phyloP scores from a whole-genome alignment of 108 stramenopile species.

The Cyclotella atomus region DNA sequence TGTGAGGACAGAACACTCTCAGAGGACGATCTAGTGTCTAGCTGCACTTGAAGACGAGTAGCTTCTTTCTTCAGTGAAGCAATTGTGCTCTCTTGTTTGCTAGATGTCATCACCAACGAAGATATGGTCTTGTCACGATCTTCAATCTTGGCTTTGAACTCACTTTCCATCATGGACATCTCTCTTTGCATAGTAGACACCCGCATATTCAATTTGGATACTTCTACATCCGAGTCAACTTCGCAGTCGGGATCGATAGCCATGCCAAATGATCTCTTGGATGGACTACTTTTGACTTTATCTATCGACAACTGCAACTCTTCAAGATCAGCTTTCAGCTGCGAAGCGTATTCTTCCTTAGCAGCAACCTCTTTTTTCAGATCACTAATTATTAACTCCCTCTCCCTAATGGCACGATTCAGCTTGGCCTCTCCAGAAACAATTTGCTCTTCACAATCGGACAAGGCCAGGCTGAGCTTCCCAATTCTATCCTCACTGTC shows the following conservation, averaged over 20 bases:
- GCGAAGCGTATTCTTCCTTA: conserved; percentile 26
- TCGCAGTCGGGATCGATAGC: conserved; percentile 42
- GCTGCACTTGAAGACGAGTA: conserved; percentile 33
- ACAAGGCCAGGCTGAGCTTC: conserved; percentile 46
- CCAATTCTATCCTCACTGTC: conserved; percentile 31
- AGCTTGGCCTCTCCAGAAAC: conserved; percentile 27
- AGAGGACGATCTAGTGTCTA: conserved; percentile 37
- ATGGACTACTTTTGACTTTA: neutral
- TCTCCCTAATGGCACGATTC: conserved; percentile 30
- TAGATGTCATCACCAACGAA: conserved; percentile 67
- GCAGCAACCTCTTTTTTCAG: conserved; percentile 33
- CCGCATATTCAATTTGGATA: conserved; percentile 37
- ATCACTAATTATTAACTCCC: conserved; percentile 45
- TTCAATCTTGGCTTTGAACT: conserved; percentile 48
- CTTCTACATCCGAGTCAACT: conserved; percentile 21
- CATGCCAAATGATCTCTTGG: conserved; percentile 25
- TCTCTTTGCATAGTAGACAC: conserved; percentile 29
- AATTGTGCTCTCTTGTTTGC: conserved; percentile 61
- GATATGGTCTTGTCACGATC: conserved; percentile 82
- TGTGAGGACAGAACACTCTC: conserved; percentile 32
- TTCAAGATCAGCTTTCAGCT: conserved; percentile 29
- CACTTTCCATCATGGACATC: conserved; percentile 39
- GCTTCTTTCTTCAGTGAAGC: conserved; percentile 51
- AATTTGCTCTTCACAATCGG: conserved; percentile 32
- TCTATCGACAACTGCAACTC: conserved; percentile 22